phyloP scores from a whole-genome alignment of 164 flowering plant species.

The Macadamia tetraphylla region DNA sequence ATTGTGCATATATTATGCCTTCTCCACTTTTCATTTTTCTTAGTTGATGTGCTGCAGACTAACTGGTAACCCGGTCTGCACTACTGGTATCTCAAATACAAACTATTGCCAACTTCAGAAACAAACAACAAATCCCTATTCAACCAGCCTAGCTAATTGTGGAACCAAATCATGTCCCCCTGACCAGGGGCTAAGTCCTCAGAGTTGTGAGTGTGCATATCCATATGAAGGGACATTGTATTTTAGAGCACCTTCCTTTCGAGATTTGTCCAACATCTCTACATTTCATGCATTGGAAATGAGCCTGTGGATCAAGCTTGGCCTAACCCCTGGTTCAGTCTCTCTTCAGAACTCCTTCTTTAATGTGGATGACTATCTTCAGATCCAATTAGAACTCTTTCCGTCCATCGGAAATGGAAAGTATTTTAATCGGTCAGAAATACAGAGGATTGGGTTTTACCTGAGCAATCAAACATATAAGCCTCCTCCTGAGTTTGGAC shows the following conservation, averaged over 20 bases:
- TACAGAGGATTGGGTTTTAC: conserved; percentile 54
- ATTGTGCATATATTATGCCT: not conserved
- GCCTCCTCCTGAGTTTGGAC: conserved; percentile 27
- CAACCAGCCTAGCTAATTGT: conserved; percentile 69
- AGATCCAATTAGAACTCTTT: conserved; percentile 62
- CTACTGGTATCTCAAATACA: conserved; percentile 27
- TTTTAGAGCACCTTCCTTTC: conserved; percentile 76
- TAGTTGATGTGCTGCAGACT: conserved; percentile 31
- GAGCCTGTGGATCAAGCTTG: conserved; percentile 57
- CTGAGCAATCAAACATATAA: conserved; percentile 27
- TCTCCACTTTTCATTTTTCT: not conserved
- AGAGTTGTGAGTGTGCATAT: conserved; percentile 41
- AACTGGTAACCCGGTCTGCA: conserved; percentile 76
- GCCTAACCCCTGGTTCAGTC: conserved; percentile 79
- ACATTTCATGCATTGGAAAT: conserved; percentile 58
- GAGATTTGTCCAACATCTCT: conserved; percentile 58
- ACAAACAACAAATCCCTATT: conserved; percentile 32
- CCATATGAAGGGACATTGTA: conserved; percentile 75
- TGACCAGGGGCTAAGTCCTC: conserved; percentile 38
- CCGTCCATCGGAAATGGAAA: conserved; percentile 54
- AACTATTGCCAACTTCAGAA: conserved; percentile 57
- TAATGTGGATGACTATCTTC: conserved; percentile 69
- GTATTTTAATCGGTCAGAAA: conserved; percentile 56
- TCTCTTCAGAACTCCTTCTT: conserved; percentile 61
- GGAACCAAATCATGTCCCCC: conserved; percentile 38